Percentiles rank a stretch among this genome's conserved stretches.
Conservation (phyloP, 2,329 filamentous ascomycete species). For the Verticillium dahliae region DNA sequence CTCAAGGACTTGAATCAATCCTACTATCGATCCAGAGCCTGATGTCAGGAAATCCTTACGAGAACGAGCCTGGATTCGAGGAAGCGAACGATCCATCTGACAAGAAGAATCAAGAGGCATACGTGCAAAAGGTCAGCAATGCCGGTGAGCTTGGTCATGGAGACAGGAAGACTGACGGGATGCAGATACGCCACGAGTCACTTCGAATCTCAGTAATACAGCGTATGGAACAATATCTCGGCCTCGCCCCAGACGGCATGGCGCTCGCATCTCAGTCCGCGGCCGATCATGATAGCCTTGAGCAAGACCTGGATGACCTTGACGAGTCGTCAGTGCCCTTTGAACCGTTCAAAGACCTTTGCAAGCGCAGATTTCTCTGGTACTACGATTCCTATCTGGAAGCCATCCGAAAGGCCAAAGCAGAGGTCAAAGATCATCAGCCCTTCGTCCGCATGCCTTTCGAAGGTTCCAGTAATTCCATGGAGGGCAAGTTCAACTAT, state of each 20-base stretch:
- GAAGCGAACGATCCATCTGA: constrained; percentile 61
- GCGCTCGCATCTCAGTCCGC: constrained; percentile 23
- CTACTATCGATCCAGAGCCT: constrained; percentile 93
- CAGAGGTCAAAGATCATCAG: constrained; percentile 56
- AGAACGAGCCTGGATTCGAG: constrained; percentile 94
- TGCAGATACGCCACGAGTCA: constrained; percentile 82
- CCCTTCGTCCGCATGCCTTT: constrained; percentile 82
- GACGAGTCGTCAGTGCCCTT: constrained; percentile 55
- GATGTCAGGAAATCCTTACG: constrained; percentile 89
- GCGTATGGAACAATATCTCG: constrained; percentile 72
- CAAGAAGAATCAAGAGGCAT: constrained; percentile 66
- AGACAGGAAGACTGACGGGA: neutral
- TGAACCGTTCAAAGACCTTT: constrained; percentile 83
- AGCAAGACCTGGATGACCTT: constrained; percentile 41
- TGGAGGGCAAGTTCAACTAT: constrained; percentile 86
- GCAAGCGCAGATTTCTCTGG: constrained; percentile 91
- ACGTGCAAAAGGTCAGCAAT: constrained; percentile 64
- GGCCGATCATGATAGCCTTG: constrained; percentile 29
- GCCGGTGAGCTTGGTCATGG: constrained; percentile 1
- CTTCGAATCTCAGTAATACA: constrained; percentile 81
- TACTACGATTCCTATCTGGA: constrained; percentile 84
- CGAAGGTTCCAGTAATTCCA: constrained; percentile 67
- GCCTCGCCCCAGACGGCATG: constrained; percentile 49
- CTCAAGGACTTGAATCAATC: constrained; percentile 90
- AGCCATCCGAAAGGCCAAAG: constrained; percentile 59